phyloP scores from a whole-genome alignment of 805 yeast genomes.

The Ogataea kodamae region DNA sequence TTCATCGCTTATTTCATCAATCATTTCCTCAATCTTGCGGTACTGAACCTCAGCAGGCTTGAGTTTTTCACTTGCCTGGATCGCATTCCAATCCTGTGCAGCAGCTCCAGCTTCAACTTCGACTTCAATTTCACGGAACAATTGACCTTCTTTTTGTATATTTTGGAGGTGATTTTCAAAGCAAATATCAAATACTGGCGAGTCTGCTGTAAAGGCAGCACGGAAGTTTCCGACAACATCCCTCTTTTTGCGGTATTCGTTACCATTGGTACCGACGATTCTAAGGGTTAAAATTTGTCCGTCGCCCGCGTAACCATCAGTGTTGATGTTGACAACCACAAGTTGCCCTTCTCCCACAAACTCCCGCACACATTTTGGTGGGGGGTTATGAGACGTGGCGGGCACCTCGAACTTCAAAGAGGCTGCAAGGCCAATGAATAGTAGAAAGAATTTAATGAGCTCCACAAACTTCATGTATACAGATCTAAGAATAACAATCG shows the following conservation, averaged over 20 bases:
- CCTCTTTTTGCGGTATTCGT: conserved; percentile 75
- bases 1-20: conserved; percentile 77
- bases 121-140: conserved; percentile 73
- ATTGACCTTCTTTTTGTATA: conserved; percentile 38
- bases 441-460: conserved; percentile 2
- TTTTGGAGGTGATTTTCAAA: conserved; percentile 60
- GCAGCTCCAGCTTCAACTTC: conserved; percentile 95
- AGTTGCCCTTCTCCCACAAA: conserved; percentile 80
- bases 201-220: conserved; percentile 81
- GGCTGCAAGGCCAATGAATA: conserved; percentile 6
- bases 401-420: conserved; percentile 33
- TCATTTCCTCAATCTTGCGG: conserved; percentile 79
- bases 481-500: conserved; percentile 11
- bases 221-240: conserved; percentile 70
- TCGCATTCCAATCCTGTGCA: conserved; percentile 96
- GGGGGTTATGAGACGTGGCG: conserved; percentile 27
- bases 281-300: conserved; percentile 74
- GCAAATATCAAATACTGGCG: conserved; percentile 85
- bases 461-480: conserved; percentile 6
- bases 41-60: conserved; percentile 90
- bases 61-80: conserved; percentile 89
- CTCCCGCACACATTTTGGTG: conserved; percentile 86
- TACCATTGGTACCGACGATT: conserved; percentile 77
- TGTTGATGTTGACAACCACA: conserved; percentile 77
- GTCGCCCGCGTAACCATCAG: conserved; percentile 76